phyloP scores from a whole-genome alignment of 1,284 basidiomycete genomes.

The Fomitopsis schrenkii region DNA sequence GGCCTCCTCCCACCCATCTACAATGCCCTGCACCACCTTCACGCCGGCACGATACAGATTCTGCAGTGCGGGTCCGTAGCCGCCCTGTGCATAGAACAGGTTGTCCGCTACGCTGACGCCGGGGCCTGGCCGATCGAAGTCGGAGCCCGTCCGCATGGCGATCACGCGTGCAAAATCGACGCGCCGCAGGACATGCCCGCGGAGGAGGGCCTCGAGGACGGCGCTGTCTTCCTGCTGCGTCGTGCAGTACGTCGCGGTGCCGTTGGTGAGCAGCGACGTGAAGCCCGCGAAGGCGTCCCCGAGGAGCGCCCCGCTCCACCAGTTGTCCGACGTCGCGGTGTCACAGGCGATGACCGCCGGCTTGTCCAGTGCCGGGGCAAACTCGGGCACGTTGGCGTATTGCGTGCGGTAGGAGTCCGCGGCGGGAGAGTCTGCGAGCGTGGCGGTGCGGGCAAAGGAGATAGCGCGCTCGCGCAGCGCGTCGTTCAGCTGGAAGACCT shows the following conservation, averaged over 20 bases:
- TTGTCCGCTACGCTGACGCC: constrained; percentile 22
- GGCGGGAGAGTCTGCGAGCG: constrained; percentile 32
- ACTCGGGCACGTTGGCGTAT: constrained; percentile 26
- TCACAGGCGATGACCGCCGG: constrained; percentile 35
- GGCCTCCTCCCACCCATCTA: constrained; percentile 22
- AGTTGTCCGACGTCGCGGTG: constrained; percentile 40
- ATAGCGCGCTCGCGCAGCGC: constrained; percentile 32
- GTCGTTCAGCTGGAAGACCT: constrained; percentile 48
- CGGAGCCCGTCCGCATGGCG: constrained; percentile 39
- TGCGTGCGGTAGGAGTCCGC: constrained; percentile 31
- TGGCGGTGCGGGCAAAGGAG: constrained; percentile 28
- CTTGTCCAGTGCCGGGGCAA: constrained; percentile 21
- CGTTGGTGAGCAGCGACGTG: constrained; percentile 36
- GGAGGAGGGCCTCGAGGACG: constrained; percentile 38
- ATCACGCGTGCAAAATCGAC: constrained; percentile 43
- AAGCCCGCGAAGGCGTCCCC: constrained; percentile 38
- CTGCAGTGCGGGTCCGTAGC: constrained; percentile 19
- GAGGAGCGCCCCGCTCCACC: constrained; percentile 37
- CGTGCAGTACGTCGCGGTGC: constrained; percentile 35
- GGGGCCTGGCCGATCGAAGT: constrained; percentile 39
- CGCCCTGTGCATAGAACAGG: constrained; percentile 17
- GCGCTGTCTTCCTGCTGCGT: constrained; percentile 50
- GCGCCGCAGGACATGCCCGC: constrained; percentile 32
- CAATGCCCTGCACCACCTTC: constrained; percentile 27
- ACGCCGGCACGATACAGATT: constrained; percentile 29